Percentiles rank a stretch among this genome's conserved stretches.
Evolutionary conservation across 1,284 basidiomycete species (phyloP).

Genomic region (Salmacisia buchloeana): DNA sequence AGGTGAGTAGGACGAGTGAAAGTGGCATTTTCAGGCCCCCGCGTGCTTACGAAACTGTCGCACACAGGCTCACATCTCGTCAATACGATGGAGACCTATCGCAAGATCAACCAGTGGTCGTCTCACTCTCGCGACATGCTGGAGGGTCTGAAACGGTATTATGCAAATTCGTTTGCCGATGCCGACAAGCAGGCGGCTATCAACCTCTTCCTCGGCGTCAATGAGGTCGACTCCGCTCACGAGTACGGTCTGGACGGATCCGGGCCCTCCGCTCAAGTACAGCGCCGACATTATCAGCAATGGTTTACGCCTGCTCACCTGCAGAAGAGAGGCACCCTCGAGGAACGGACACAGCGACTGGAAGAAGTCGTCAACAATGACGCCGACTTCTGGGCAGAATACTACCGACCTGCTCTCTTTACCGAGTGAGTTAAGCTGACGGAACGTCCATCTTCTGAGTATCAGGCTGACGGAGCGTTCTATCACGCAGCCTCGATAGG

Average conservation of each 20-base stretch:
- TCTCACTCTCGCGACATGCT: slow-evolving; percentile 96
- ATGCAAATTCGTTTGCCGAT: slow-evolving; percentile 80
- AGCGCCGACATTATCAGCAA: slow-evolving; percentile 23
- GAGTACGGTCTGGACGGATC: not conserved
- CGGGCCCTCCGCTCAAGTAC: not conserved
- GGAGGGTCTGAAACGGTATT: slow-evolving; percentile 91
- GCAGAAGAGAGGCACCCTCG: slow-evolving; percentile 18
- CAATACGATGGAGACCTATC: slow-evolving; percentile 93
- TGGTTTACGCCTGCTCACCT: slow-evolving; percentile 37
- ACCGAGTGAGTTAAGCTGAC: slow-evolving; percentile 27
- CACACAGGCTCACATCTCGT: slow-evolving; percentile 71
- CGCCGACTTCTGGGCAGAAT: slow-evolving; percentile 45
- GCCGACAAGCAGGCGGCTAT: slow-evolving; percentile 97
- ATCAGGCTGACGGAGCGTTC: not conserved
- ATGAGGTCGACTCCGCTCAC: slow-evolving; percentile 11
- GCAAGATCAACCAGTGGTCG: slow-evolving; percentile 88
- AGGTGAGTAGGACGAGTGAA: slow-evolving; percentile 52
- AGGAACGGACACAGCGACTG: slow-evolving; percentile 27
- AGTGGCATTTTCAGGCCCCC: not conserved
- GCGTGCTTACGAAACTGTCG: not conserved
- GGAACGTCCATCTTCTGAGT: not conserved
- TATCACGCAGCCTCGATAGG: slow-evolving; percentile 25
- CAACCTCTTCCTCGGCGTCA: slow-evolving; percentile 87
- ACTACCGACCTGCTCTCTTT: slow-evolving; percentile 47
- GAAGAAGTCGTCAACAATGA: slow-evolving; percentile 35